Evolutionary conservation across 2,329 filamentous ascomycete species (phyloP), one percentile per base, ranked within the genome.

Genomic region (Cercospora sesami): DNA sequence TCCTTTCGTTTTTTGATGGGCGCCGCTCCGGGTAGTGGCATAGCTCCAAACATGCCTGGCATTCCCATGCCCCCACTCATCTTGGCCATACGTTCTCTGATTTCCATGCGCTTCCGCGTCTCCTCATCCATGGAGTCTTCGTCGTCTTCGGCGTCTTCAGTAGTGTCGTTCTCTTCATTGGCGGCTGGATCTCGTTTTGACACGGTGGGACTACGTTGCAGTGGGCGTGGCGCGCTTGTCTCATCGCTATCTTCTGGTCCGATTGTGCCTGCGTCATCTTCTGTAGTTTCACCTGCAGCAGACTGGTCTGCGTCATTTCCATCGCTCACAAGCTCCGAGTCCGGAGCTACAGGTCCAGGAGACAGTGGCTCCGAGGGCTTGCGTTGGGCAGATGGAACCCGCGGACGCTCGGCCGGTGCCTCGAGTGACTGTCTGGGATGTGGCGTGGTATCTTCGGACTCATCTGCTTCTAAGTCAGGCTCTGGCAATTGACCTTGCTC

Each of bases 31-130:
- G 85, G 82, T 81, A 90, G 86, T 16, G 89, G 86, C 78, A 93
- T 87, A 68, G 88, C 88, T 42, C 86, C 87, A 39, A 89, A 88
- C 89, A 98, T 95, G 74, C 93, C 92, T 78, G 93, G 89, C 90
- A 98, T 96, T 58, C 93, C 93, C 92, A 97, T 97, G 23, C 94
- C 94, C 65, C 94, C 94, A 73, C 94, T 96, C 91, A 99, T 95
- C 81, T 97, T 97, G 57, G 95, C 95, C 93, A 99, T 99, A 74
- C 95, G 89, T 69, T 95, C 93, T 68, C 95, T 89, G 33, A 99
- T 84, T 78, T 97, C 94, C 80, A 97, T 89, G 77, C 90, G 91
- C 63, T 94, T 90, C 73, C 88, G 89, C 23, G 92, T 85, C 78
- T 99, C 95, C 0, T 93, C 93, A 75, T 98, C 94, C 62, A 96